phyloP scores from a whole-genome alignment of 2,329 filamentous ascomycete genomes.

The Fusarium clavum region DNA sequence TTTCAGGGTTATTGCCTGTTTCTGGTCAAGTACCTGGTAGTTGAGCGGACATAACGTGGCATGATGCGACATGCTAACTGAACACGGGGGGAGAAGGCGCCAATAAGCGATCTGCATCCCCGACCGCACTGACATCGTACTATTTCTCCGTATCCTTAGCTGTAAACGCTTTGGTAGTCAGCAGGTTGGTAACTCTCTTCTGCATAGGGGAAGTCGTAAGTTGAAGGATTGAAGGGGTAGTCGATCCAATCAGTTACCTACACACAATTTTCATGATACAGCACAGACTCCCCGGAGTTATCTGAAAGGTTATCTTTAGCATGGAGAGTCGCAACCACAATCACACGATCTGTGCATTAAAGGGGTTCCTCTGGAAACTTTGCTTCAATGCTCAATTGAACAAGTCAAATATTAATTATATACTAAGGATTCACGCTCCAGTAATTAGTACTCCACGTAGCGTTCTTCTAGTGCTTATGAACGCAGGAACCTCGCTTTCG shows the following conservation, averaged over 20 bases:
- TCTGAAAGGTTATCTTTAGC: not conserved
- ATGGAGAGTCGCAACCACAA: not conserved
- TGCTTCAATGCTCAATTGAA: not conserved
- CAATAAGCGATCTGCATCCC: not conserved
- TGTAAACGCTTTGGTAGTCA: not conserved
- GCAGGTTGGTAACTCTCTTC: not conserved
- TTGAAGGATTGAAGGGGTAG: not conserved
- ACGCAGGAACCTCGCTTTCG: slow-evolving; percentile 36
- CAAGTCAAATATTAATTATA: not conserved
- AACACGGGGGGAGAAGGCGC: not conserved
- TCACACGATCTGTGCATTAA: not conserved
- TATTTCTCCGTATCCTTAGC: not conserved
- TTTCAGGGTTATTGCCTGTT: not conserved
- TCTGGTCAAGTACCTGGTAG: not conserved
- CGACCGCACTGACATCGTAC: not conserved
- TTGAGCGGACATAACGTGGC: not conserved
- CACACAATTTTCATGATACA: not conserved
- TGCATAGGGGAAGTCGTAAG: not conserved
- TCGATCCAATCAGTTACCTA: not conserved
- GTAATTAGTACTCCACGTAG: not conserved
- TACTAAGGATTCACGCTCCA: not conserved
- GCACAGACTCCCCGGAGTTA: not conserved
- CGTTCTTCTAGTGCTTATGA: slow-evolving; percentile 29
- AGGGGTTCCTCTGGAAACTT: not conserved
- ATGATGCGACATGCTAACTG: not conserved